phyloP scores from a whole-genome alignment of 352 stramenopile species.

The Phytophthora fragariaefolia region DNA sequence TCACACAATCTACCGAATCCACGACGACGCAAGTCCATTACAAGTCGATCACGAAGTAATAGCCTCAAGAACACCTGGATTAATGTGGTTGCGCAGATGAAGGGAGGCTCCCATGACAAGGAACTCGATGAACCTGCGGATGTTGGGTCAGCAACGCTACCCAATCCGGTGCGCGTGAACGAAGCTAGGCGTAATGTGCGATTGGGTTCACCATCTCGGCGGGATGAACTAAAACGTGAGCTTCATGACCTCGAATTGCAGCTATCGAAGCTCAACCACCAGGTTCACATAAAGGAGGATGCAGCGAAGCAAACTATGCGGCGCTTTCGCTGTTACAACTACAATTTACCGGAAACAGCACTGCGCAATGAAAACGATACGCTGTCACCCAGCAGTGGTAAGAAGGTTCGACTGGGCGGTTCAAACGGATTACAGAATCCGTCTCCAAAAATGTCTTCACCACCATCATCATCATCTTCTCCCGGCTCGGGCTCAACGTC shows the following conservation, averaged over 20 bases:
- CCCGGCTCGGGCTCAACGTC: conserved; percentile 38
- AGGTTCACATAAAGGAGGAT: conserved; percentile 73
- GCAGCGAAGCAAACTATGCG: conserved; percentile 62
- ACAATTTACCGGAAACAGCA: conserved; percentile 73
- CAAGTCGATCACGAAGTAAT: conserved; percentile 69
- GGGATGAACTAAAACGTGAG: conserved; percentile 63
- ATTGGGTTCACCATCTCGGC: conserved; percentile 42
- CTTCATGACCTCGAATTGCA: conserved; percentile 68
- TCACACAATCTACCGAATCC: conserved; percentile 48
- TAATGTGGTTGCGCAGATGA: conserved; percentile 72
- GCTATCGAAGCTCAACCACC: conserved; percentile 63
- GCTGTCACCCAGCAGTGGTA: conserved; percentile 45
- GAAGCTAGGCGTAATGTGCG: conserved; percentile 29
- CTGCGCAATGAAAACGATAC: conserved; percentile 57
- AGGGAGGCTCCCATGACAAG: conserved; percentile 47
- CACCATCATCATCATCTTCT: conserved; percentile 44
- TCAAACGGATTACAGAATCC: conserved; percentile 24
- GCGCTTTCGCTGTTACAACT: conserved; percentile 83
- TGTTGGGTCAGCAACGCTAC: conserved; percentile 42
- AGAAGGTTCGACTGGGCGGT: conserved; percentile 28
- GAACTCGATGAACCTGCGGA: conserved; percentile 31
- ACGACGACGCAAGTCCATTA: conserved; percentile 60
- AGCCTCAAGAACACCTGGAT: conserved; percentile 69
- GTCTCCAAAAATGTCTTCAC: conserved; percentile 45
- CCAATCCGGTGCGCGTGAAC: conserved; percentile 36